Evolutionary conservation across 106 monocot species (phyloP).

Genomic region (Amphibolis antarctica): DNA sequence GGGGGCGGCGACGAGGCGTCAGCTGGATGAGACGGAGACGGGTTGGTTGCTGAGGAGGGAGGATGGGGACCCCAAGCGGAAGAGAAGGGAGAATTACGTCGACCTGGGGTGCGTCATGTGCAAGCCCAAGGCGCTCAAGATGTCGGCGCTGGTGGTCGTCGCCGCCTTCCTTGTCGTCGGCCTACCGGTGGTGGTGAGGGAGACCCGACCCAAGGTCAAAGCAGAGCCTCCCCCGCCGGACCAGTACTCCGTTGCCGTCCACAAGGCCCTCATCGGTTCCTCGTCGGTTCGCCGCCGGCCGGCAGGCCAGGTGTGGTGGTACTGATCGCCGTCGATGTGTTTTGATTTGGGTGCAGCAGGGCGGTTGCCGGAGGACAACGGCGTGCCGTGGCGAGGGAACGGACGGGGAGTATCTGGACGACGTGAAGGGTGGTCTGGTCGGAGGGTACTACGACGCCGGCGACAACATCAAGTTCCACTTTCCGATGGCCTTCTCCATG

Average conservation of each 20-base stretch:
- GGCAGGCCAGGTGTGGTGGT: constrained; percentile 86
- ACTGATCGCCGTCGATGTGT: background rate
- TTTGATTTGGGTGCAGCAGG: constrained; percentile 38
- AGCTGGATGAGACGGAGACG: constrained; percentile 78
- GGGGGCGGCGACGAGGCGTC: constrained; percentile 33
- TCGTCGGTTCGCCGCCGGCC: too few species aligned
- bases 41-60: constrained; percentile 80
- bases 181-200: constrained; percentile 63
- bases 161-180: constrained; percentile 55
- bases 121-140: constrained; percentile 62
- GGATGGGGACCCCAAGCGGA: constrained; percentile 15
- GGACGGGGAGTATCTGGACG: constrained; percentile 42
- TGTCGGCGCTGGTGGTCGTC: constrained; percentile 25
- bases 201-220: constrained; percentile 56
- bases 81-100: constrained; percentile 63
- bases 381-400: constrained; percentile 59
- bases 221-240: constrained; percentile 44
- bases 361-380: constrained; percentile 63
- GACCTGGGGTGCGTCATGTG: constrained; percentile 77
- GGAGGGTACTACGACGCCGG: constrained; percentile 98
- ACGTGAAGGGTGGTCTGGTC: constrained; percentile 83
- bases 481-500: constrained; percentile 98
- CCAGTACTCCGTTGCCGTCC: constrained; percentile 55
- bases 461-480: constrained; percentile 96
- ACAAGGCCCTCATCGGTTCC: constrained; percentile 93